Evolutionary conservation across 2,329 filamentous ascomycete species (phyloP).

Genomic region (Colletotrichum plurivorum): DNA sequence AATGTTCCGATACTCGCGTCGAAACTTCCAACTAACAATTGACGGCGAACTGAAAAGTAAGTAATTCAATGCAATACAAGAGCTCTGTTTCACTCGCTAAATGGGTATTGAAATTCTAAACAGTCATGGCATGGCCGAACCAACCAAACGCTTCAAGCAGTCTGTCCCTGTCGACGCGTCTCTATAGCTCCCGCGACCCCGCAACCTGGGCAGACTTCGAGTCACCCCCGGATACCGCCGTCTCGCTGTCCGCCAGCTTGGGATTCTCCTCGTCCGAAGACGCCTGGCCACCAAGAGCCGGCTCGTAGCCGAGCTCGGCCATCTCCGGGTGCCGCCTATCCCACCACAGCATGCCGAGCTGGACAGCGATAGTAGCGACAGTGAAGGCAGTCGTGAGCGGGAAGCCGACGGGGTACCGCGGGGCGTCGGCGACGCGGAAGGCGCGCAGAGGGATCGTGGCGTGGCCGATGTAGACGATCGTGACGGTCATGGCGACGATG

Average conservation of each 20-base stretch:
- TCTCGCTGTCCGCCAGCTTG: constrained; percentile 12
- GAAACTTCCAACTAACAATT: too few species aligned
- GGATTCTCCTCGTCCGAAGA: constrained; percentile 26
- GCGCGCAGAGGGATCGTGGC: constrained; percentile 55
- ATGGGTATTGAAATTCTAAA: too few species aligned
- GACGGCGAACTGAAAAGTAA: too few species aligned
- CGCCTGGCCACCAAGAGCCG: not conserved
- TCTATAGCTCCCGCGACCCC: constrained; percentile 4
- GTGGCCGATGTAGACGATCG: constrained; percentile 54
- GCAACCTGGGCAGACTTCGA: not conserved
- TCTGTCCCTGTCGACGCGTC: not conserved
- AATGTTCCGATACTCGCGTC: too few species aligned
- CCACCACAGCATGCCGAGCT: constrained; percentile 51
- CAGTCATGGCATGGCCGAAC: too few species aligned
- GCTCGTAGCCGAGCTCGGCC: constrained; percentile 39
- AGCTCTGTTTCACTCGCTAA: too few species aligned
- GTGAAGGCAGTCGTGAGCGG: constrained; percentile 52
- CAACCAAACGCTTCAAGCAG: too few species aligned
- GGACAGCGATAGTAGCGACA: constrained; percentile 48
- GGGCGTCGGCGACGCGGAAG: constrained; percentile 52
- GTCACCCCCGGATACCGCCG: not conserved
- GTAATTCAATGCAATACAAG: too few species aligned
- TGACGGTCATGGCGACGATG: constrained; percentile 54
- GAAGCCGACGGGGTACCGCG: constrained; percentile 54
- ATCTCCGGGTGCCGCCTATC: constrained; percentile 44